These are phyloP conservation scores for Psilocybe mexicana DNA, from an alignment of 1,284 basidiomycete genomes.

Conservation along the genomic window DNA sequence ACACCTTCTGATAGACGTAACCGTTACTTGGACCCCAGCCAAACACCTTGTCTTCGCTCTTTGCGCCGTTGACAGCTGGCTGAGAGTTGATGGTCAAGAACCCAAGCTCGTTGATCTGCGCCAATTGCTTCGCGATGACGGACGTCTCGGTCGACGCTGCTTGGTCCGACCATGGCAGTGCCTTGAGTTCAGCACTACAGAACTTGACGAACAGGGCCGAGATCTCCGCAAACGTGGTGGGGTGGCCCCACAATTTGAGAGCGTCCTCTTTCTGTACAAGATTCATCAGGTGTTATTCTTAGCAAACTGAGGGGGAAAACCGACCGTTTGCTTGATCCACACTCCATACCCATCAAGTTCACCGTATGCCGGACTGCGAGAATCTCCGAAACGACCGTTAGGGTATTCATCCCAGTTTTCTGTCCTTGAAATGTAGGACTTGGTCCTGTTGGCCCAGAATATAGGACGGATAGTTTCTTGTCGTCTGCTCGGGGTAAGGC, in stretches of 20 bases:
- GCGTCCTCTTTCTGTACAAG: constrained; percentile 76
- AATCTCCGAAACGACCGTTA: constrained; percentile 97
- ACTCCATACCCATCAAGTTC: constrained; percentile 96
- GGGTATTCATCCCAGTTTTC: constrained; percentile 99
- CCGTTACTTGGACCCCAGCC: constrained; percentile 96
- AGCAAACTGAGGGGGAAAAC: constrained; percentile 28
- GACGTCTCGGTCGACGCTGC: constrained; percentile 83
- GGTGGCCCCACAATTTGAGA: constrained; percentile 85
- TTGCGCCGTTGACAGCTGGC: constrained; percentile 92
- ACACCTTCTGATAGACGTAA: constrained; percentile 95
- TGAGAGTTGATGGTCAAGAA: constrained; percentile 99
- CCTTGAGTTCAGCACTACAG: constrained; percentile 69
- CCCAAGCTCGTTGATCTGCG: constrained; percentile 85
- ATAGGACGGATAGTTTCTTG: constrained; percentile 91
- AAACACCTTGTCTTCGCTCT: constrained; percentile 83
- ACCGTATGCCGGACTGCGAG: constrained; percentile 95
- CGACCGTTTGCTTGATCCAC: constrained; percentile 78
- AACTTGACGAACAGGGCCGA: constrained; percentile 78
- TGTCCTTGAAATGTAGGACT: constrained; percentile 90
- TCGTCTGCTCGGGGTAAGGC: constrained; percentile 85
- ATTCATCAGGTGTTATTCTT: constrained; percentile 6
- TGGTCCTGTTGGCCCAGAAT: constrained; percentile 93
- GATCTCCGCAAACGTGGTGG: constrained; percentile 69
- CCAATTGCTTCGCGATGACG: constrained; percentile 79
- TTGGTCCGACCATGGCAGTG: constrained; percentile 97